Percentiles rank a stretch among this genome's conserved stretches.
phyloP scores from a whole-genome alignment of 306 rosid species.

The Fragaria nilgerrensis region DNA sequence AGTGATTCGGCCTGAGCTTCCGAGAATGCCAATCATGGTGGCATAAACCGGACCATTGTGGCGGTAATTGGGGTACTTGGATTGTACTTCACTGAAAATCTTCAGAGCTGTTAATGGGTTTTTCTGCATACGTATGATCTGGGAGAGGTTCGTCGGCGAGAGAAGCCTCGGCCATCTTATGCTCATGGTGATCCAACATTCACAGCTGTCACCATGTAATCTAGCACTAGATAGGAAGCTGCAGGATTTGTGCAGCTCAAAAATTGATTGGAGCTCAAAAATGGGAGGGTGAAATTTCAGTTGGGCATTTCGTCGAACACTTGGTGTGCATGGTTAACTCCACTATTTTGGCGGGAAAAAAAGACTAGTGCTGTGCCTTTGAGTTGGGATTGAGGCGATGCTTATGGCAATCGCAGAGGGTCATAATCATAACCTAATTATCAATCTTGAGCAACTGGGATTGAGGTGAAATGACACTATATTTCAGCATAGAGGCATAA shows the following conservation, averaged over 20 bases:
- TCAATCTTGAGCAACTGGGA: not conserved
- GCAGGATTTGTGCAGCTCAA: not conserved
- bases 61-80: constrained; percentile 37
- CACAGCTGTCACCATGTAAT: not conserved
- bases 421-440: not conserved
- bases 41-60: constrained; percentile 46
- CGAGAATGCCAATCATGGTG: constrained; percentile 37
- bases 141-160: constrained; percentile 39
- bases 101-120: constrained; percentile 40
- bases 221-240: not conserved
- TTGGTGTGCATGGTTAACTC: not conserved
- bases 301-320: not conserved
- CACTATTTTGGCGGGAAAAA: not conserved
- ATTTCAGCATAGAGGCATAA: too few relatives aligned
- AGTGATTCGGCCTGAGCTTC: constrained; percentile 29
- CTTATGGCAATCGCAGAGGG: not conserved
- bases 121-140: constrained; percentile 39
- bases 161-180: constrained; percentile 45
- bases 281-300: not conserved
- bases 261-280: not conserved
- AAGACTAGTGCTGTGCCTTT: not conserved
- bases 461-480: not conserved
- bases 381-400: not conserved
- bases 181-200: constrained; percentile 13
- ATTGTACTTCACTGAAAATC: constrained; percentile 37